Conservation (phyloP, 805 yeast genomes). For the Kluyveromyces siamensis region DNA sequence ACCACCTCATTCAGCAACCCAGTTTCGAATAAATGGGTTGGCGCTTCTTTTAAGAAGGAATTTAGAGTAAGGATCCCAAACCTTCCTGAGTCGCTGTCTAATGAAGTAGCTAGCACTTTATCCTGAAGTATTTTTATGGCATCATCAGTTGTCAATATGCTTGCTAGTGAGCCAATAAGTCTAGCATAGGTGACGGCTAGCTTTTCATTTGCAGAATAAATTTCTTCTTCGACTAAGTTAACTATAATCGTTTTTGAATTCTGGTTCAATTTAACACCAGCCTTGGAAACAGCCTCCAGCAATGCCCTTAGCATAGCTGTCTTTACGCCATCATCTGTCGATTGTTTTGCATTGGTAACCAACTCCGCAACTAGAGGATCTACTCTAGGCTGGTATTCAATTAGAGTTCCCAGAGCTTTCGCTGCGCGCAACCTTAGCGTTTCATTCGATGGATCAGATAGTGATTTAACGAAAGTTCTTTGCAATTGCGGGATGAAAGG, state of each 20-base stretch:
- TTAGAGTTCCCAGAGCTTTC: conserved; percentile 76
- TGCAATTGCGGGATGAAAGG: conserved; percentile 97
- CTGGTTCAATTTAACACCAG: conserved; percentile 72
- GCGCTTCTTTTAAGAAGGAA: conserved; percentile 72
- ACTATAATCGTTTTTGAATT: conserved; percentile 60
- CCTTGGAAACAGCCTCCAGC: conserved; percentile 69
- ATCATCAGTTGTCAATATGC: conserved; percentile 54
- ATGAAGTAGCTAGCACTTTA: conserved; percentile 44
- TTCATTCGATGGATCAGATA: conserved; percentile 70
- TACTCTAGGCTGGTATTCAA: conserved; percentile 84
- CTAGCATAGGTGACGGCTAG: conserved; percentile 69
- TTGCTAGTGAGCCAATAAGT: conserved; percentile 68
- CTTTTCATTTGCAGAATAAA: conserved; percentile 46
- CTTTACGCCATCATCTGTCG: conserved; percentile 63
- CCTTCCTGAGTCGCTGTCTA: conserved; percentile 37
- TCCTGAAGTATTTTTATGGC: conserved; percentile 48
- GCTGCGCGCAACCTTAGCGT: conserved; percentile 78
- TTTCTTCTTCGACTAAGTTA: conserved; percentile 65
- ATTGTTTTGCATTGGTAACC: conserved; percentile 60
- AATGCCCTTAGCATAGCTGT: conserved; percentile 81
- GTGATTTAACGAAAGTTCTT: conserved; percentile 88
- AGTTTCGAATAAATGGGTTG: conserved; percentile 47
- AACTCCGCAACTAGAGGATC: conserved; percentile 87
- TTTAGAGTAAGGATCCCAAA: conserved; percentile 68
- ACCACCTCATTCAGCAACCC: conserved; percentile 44